Conservation (phyloP, 2,329 filamentous ascomycete species). For the Colletotrichum sp. region DNA sequence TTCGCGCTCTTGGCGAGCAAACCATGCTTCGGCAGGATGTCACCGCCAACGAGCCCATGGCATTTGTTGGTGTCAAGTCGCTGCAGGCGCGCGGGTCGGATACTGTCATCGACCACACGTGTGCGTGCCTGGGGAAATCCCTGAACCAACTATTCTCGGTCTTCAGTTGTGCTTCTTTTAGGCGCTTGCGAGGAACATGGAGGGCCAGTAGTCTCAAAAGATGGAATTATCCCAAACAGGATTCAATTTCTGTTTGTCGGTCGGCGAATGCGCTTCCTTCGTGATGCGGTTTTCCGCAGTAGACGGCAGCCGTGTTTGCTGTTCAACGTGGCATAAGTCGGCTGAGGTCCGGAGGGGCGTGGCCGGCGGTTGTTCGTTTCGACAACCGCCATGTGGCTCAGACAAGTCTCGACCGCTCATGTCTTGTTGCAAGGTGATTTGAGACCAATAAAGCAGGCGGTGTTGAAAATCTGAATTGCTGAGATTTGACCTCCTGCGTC, state of each 20-base stretch:
- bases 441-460: background rate
- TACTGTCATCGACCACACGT: background rate
- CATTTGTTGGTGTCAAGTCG: background rate
- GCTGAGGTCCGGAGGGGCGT: background rate
- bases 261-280: background rate
- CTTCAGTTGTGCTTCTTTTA: background rate
- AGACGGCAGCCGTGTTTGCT: background rate
- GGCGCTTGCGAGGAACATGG: background rate
- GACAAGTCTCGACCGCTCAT: background rate
- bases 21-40: background rate
- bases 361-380: background rate
- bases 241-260: background rate
- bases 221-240: background rate
- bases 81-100: background rate
- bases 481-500: background rate
- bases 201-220: background rate
- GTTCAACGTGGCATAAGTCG: background rate
- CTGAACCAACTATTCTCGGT: background rate
- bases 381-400: background rate
- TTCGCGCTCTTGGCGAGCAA: background rate
- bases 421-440: background rate
- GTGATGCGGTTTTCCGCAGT: background rate
- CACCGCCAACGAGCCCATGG: background rate
- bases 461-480: background rate
- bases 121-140: background rate